Evolutionary conservation across 352 stramenopile genomes (phyloP).

Genomic region (Ophiocytium majus): DNA sequence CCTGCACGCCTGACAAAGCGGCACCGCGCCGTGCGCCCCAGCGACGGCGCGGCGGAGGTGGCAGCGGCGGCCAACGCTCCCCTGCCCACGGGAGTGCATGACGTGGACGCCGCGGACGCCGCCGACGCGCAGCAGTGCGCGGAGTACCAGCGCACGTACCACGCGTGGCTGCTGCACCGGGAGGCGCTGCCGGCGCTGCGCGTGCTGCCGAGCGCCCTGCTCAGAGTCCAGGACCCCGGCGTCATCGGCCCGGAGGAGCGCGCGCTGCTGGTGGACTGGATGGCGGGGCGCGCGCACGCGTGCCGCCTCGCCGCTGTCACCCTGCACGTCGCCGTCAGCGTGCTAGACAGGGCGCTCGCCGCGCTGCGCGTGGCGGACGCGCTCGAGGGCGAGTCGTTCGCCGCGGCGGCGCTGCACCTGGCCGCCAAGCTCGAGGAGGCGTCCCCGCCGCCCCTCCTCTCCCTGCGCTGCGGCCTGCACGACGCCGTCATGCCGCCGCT

Average conservation of each 20-base stretch:
- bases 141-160: not conserved
- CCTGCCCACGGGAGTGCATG: not conserved
- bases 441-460: not conserved
- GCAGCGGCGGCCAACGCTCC: too few species aligned
- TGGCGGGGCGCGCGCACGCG: not conserved
- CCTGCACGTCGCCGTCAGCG: not conserved
- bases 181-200: not conserved
- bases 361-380: not conserved
- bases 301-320: not conserved
- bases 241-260: conserved; percentile 10
- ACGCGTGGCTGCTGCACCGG: not conserved
- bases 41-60: too few species aligned
- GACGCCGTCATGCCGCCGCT: not conserved
- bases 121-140: not conserved
- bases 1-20: too few species aligned
- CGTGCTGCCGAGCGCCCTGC: not conserved
- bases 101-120: not conserved
- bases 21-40: too few species aligned
- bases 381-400: not conserved
- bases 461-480: conserved; percentile 9
- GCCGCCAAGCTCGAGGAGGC: conserved; percentile 22
- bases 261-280: conserved; percentile 16
- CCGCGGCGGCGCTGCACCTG: not conserved
- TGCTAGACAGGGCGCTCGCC: conserved; percentile 14
- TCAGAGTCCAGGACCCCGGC: not conserved